Base-by-base conservation (phyloP, 495 filamentous ascomycete genomes). In the Mytilinidion resinicola region DNA sequence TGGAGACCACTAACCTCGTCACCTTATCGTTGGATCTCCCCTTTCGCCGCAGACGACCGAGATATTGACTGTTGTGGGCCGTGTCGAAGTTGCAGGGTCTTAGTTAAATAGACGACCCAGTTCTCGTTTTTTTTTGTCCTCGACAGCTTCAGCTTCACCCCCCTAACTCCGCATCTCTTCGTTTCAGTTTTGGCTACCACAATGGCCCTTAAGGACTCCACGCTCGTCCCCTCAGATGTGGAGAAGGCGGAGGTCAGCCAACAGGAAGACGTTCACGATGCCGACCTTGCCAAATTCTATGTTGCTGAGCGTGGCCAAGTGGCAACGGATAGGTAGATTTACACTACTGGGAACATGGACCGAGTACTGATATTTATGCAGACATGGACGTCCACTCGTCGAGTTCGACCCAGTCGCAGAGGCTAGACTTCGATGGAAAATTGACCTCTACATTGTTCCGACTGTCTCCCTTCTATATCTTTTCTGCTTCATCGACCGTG, bases 331-430 rank as follows among this genome's bases (percentile, higher is more conserved):
- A 74, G 77, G 78, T 83, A 66, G 77, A 57, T 34, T 30, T 48
- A 11, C 33, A n/a, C 42, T n/a, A 59, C 20, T 37, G 14, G 30
- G 7, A 43, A 48, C 43, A 35, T 21, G 51, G 38, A 36, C 20
- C 14, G 21, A 39, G 39, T 64, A 55, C 41, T 53, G 43, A 33
- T 30, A 10, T 51, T 48, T 37, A 34, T 44, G 17, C 43, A 82
- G 80, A 49, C 76, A 81, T 64, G 84, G 82, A 25, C 69, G 73
- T 12, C 63, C 84, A 10, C 72, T 84, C 9, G 63, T 84, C 9
- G 70, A 82, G 19, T 79, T 87, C 61, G 85, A 89, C 61, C 71
- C 71, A 21, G 72, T 65, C 6, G 81, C 81, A 21, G 85, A 89
- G 62, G 70, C 73, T n/a, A 79, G 72, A 42, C 73, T 69, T 33